Conservation (phyloP, 129 eudicot genomes). For the Centrapalus pauciflorus region DNA sequence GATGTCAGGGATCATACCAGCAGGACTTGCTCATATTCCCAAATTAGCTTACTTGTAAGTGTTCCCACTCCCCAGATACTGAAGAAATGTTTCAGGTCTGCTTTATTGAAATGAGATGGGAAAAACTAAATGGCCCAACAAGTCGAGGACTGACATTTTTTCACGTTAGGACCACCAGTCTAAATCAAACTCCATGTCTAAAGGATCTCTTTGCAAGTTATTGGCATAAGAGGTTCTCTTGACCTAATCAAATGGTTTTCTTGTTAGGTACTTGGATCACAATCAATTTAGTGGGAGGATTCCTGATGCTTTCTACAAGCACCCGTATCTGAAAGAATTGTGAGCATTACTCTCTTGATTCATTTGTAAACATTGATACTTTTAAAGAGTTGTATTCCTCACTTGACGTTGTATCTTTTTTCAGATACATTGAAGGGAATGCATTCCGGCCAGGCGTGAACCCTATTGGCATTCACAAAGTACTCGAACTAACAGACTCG, state of each 20-base stretch:
- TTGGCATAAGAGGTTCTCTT: neutral
- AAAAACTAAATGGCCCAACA: too few relatives aligned
- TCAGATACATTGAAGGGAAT: slow-evolving; percentile 94
- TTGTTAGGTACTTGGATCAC: slow-evolving; percentile 90
- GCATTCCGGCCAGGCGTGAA: slow-evolving; percentile 92
- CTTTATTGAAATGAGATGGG: too few relatives aligned
- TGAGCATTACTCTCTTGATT: slow-evolving; percentile 24
- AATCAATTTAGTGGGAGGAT: slow-evolving; percentile 90
- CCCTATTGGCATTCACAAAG: slow-evolving; percentile 86
- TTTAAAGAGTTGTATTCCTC: neutral
- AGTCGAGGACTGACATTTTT: too few relatives aligned
- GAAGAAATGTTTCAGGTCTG: neutral
- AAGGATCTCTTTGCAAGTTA: too few relatives aligned
- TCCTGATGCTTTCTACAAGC: slow-evolving; percentile 95
- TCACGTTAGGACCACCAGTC: too few relatives aligned
- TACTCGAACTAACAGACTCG: slow-evolving; percentile 82
- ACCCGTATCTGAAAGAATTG: slow-evolving; percentile 88
- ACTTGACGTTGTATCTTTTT: neutral
- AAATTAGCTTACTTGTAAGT: slow-evolving; percentile 86
- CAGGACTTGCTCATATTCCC: slow-evolving; percentile 85
- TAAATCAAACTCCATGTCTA: neutral
- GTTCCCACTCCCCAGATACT: slow-evolving; percentile 7
- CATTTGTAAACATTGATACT: neutral
- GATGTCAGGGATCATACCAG: slow-evolving; percentile 90
- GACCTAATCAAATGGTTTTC: neutral